These are phyloP conservation scores for Thermomucor indicae-seudaticae DNA, from an alignment of 371 early-diverging fungal genomes.

Conservation along the genomic window DNA sequence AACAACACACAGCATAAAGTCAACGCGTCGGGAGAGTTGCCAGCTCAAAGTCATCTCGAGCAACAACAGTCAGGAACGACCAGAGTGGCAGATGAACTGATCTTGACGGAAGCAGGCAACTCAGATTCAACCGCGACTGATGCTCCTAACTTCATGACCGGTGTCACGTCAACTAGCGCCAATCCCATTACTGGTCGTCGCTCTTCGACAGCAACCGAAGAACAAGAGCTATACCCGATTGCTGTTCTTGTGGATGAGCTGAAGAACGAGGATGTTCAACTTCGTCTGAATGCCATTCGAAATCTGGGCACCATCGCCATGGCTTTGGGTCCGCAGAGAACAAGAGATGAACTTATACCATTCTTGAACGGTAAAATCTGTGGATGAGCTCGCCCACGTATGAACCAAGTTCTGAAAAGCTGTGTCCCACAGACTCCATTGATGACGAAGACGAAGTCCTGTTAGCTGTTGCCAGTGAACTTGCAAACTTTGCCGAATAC, in stretches of 20 bases:
- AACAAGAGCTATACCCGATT: slow-evolving; percentile 76
- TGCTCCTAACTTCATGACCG: too few relatives aligned
- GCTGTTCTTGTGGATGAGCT: slow-evolving; percentile 96
- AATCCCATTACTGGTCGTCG: neutral
- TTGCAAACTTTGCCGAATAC: slow-evolving; percentile 87
- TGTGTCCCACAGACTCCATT: slow-evolving; percentile 79
- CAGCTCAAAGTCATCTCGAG: neutral
- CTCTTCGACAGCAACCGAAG: slow-evolving; percentile 17
- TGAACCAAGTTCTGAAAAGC: neutral
- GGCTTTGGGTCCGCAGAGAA: slow-evolving; percentile 93
- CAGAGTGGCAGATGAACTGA: neutral
- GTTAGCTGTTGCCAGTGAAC: slow-evolving; percentile 88
- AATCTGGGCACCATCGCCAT: slow-evolving; percentile 92
- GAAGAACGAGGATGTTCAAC: slow-evolving; percentile 93
- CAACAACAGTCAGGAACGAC: neutral
- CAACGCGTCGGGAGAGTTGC: too few relatives aligned
- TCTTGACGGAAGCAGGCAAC: neutral
- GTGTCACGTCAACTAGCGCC: too few relatives aligned
- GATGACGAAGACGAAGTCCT: slow-evolving; percentile 98
- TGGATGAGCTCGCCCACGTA: neutral
- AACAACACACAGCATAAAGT: too few relatives aligned
- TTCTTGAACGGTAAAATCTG: slow-evolving; percentile 83
- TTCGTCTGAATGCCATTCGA: slow-evolving; percentile 92
- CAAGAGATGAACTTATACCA: slow-evolving; percentile 94
- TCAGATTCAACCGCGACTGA: neutral